A percentile compares a stretch with the other conserved stretches of the same genome.
Conservation (phyloP, 2,329 filamentous ascomycete genomes). For the Cadophora malorum region DNA sequence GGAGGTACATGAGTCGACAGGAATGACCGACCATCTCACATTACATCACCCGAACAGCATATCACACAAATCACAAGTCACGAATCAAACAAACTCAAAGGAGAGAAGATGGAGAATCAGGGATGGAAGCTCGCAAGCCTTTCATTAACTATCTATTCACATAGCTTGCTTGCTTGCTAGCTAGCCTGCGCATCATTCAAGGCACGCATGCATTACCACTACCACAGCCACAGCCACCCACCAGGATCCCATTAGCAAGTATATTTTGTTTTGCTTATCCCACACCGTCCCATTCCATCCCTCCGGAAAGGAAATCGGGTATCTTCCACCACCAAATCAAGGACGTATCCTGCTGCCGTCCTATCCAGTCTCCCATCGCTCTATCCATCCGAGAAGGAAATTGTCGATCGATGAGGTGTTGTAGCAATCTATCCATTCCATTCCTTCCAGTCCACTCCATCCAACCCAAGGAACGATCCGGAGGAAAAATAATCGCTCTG, state of each 20-base stretch:
- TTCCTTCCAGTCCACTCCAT: not conserved
- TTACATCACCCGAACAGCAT: no score
- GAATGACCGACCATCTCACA: no score
- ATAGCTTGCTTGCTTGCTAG: not conserved
- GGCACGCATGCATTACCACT: constrained; percentile 13
- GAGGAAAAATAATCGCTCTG: not conserved
- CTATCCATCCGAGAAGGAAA: not conserved
- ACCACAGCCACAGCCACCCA: not conserved
- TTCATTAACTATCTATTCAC: constrained; percentile 10
- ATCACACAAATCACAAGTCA: no score
- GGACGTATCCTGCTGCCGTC: not conserved
- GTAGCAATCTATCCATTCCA: constrained; percentile 29
- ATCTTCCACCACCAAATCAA: constrained; percentile 22
- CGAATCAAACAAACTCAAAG: no score
- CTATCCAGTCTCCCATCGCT: not conserved
- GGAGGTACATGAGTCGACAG: no score
- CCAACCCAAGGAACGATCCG: not conserved
- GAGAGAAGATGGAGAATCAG: not conserved
- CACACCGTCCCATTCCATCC: not conserved
- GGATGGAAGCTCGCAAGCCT: constrained; percentile 7
- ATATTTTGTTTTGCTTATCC: not conserved
- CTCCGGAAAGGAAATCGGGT: constrained; percentile 17
- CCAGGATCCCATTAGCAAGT: not conserved
- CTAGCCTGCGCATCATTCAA: not conserved
- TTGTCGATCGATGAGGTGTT: constrained; percentile 1